Base-by-base conservation (phyloP, 116 monocot species). In the Zostera marina region DNA sequence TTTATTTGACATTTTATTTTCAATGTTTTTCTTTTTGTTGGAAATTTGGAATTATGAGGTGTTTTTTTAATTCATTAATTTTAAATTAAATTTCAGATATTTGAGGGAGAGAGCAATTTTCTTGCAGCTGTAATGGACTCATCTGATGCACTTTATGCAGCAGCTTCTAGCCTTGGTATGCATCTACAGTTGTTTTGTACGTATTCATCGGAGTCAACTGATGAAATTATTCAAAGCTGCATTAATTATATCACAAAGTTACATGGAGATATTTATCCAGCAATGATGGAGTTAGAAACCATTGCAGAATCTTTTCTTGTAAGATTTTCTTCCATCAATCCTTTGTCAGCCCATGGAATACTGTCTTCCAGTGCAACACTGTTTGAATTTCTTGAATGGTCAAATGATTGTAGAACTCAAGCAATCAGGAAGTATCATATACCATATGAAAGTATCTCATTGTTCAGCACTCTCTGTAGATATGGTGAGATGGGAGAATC, bases 401-500 rank as follows among this genome's bases (percentile, higher is more conserved):
- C 89, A 59, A 73, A 68, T 70, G 83, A 89, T 49, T 73, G 55
- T 52, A 77, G 83, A 74, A 80, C 86, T 70, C 75, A 78, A 65
- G 85, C 89, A 48, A 44, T 86, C 59, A 63, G 80, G 16, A 89
- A 81, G 47, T 83, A 80, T 60, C 67, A 78, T 58, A 53, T 89
- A 56, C 69, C 82, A n/a, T 62, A 76, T 60, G 78, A 86, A 70
- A 78, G 80, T 42, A 77, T 89, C 26, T 56, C 72, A 70, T 66
- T 96, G 42, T 96, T 89, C 57, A 70, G 76, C 76, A 56, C 53
- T 41, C 66, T 89, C 41, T 82, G 90, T 77, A 98, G 64, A 78
- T 85, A 70, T 66, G 96, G 85, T 8, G 96, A 98, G 64, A 47
- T 80, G 40, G 96, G 90, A 51, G 96, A 89, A 48, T 89, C 89